Conservation (phyloP, 768 basidiomycete species). For the Tulasnella sp. region DNA sequence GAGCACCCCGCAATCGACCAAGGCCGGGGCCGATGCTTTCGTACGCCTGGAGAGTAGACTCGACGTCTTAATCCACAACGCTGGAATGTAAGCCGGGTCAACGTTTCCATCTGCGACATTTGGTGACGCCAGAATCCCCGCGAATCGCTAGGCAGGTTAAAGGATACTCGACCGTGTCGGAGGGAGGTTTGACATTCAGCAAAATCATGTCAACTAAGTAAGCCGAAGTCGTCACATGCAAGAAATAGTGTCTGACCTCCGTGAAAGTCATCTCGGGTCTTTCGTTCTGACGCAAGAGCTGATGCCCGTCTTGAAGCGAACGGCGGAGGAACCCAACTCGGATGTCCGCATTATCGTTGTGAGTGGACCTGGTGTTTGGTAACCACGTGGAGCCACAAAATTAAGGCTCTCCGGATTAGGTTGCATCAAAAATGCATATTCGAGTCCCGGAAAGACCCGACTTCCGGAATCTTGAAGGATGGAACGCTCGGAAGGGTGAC, state of each 20-base stretch:
- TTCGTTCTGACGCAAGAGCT: slow-evolving; percentile 54
- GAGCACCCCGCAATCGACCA: slow-evolving; percentile 47
- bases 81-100: slow-evolving; percentile 44
- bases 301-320: slow-evolving; percentile 51
- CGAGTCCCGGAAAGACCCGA: background rate
- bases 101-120: background rate
- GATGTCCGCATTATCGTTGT: slow-evolving; percentile 64
- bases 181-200: slow-evolving; percentile 13
- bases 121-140: background rate
- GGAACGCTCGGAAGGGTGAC: background rate
- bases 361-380: slow-evolving; percentile 29
- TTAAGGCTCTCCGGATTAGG: background rate
- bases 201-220: slow-evolving; percentile 30
- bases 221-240: background rate
- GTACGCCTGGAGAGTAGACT: slow-evolving; percentile 50
- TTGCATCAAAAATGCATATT: background rate
- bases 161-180: background rate
- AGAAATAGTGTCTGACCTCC: background rate
- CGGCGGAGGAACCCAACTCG: slow-evolving; percentile 47
- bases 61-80: slow-evolving; percentile 63
- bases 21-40: slow-evolving; percentile 50
- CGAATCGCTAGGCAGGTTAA: background rate
- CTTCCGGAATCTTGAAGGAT: slow-evolving; percentile 2
- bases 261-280: slow-evolving; percentile 50
- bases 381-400: background rate